Evolutionary conservation across 2,329 filamentous ascomycete genomes (phyloP).

Genomic region (Pleomassaria siparia): DNA sequence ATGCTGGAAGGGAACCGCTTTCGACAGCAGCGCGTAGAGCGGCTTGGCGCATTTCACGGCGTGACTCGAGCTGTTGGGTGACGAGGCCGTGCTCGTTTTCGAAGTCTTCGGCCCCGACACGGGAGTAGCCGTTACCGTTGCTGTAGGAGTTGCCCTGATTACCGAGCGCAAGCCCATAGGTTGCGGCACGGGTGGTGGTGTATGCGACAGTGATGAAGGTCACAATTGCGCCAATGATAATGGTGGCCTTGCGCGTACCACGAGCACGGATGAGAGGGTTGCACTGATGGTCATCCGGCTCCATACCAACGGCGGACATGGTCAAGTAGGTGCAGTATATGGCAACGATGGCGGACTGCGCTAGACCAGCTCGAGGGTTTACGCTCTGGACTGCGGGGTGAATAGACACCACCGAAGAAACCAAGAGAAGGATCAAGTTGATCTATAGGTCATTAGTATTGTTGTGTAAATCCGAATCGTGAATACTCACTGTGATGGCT

Average conservation of each 20-base stretch:
- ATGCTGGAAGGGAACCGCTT: slow-evolving; percentile 86
- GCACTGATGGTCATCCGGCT: slow-evolving; percentile 90
- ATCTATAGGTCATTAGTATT: slow-evolving; percentile 48
- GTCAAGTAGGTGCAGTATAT: slow-evolving; percentile 99
- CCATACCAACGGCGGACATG: slow-evolving; percentile 98
- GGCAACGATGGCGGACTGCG: slow-evolving; percentile 96
- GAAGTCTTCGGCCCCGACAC: slow-evolving; percentile 67
- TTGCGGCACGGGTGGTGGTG: slow-evolving; percentile 94
- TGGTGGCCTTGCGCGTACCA: slow-evolving; percentile 84
- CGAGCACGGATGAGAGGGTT: slow-evolving; percentile 87
- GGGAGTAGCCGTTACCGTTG: slow-evolving; percentile 54
- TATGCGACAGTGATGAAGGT: slow-evolving; percentile 98
- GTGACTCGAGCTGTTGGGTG: slow-evolving; percentile 76
- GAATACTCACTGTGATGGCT: slow-evolving; percentile 69
- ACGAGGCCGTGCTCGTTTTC: slow-evolving; percentile 77
- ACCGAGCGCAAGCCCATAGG: slow-evolving; percentile 78
- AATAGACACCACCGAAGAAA: slow-evolving; percentile 80
- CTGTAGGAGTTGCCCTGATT: slow-evolving; percentile 55
- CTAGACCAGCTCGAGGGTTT: slow-evolving; percentile 90
- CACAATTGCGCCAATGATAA: slow-evolving; percentile 89
- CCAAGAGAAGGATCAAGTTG: slow-evolving; percentile 82
- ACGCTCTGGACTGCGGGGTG: slow-evolving; percentile 87
- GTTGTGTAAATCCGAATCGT: neutral
- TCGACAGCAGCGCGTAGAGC: slow-evolving; percentile 90
- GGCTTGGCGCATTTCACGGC: slow-evolving; percentile 90